Conservation (phyloP, 164 flowering plant genomes). For the Annona squamosa region DNA sequence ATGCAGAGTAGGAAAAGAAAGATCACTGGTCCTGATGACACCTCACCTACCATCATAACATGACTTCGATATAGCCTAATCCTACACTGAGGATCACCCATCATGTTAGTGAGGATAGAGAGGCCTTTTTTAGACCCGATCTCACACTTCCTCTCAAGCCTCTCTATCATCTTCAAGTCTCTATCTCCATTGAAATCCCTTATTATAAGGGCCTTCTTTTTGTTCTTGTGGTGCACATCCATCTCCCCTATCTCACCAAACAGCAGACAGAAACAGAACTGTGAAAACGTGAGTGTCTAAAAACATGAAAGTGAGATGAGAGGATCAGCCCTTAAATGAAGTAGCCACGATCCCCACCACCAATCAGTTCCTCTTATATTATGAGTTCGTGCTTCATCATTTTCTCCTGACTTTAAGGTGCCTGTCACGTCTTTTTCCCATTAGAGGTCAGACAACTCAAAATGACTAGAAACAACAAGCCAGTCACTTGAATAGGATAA, state of each 20-base stretch:
- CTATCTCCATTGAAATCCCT: conserved; percentile 43
- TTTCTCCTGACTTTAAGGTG: conserved; percentile 1
- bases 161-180: conserved; percentile 41
- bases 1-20: background rate
- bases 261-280: background rate
- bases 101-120: conserved; percentile 37
- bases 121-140: conserved; percentile 31
- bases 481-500: background rate
- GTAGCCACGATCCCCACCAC: conserved; percentile 4
- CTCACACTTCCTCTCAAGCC: conserved; percentile 42
- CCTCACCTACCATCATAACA: conserved; percentile 43
- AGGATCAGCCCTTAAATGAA: background rate
- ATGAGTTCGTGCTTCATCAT: background rate
- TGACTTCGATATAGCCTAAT: conserved; percentile 38
- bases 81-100: conserved; percentile 49
- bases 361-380: conserved; percentile 2
- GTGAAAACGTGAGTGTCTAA: too few species aligned
- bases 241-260: conserved; percentile 9
- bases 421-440: background rate
- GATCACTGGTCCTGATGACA: background rate
- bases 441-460: conserved; percentile 1
- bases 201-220: conserved; percentile 18
- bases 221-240: conserved; percentile 12
- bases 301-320: background rate
- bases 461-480: background rate